Conservation (phyloP, 2,329 filamentous ascomycete species). For the Arthroderma uncinatum region DNA sequence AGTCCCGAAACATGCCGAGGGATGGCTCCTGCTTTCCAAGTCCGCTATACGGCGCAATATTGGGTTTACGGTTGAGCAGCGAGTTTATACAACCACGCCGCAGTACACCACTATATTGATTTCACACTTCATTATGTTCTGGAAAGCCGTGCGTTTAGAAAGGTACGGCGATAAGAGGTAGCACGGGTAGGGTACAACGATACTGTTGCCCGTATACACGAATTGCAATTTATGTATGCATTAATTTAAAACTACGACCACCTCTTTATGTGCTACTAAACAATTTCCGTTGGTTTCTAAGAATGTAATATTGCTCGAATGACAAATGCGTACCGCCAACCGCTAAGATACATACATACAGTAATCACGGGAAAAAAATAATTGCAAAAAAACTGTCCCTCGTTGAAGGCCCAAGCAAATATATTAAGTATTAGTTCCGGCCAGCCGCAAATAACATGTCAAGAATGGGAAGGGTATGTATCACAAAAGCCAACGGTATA, state of each 20-base stretch:
- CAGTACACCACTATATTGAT: no score
- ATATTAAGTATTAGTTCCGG: constrained; percentile 1
- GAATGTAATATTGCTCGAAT: no score
- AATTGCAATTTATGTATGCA: no score
- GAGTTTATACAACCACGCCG: neutral
- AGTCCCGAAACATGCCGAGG: constrained; percentile 27
- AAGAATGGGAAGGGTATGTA: neutral
- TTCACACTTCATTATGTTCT: no score
- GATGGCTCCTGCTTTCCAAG: constrained; percentile 22
- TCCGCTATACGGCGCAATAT: constrained; percentile 35
- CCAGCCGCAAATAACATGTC: neutral
- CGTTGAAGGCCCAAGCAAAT: neutral
- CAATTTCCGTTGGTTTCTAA: no score
- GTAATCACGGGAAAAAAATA: neutral
- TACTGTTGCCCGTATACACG: no score
- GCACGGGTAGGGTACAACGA: no score
- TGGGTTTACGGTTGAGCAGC: constrained; percentile 33
- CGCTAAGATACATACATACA: neutral
- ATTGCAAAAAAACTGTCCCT: neutral
- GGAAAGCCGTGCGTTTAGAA: no score
- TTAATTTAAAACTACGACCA: no score
- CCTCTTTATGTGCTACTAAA: no score
- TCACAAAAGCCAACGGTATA: neutral
- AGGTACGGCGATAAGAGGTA: no score
- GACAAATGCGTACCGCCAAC: no score